phyloP scores from a whole-genome alignment of 2,329 filamentous ascomycete species.

The Tolypocladium inflatum region DNA sequence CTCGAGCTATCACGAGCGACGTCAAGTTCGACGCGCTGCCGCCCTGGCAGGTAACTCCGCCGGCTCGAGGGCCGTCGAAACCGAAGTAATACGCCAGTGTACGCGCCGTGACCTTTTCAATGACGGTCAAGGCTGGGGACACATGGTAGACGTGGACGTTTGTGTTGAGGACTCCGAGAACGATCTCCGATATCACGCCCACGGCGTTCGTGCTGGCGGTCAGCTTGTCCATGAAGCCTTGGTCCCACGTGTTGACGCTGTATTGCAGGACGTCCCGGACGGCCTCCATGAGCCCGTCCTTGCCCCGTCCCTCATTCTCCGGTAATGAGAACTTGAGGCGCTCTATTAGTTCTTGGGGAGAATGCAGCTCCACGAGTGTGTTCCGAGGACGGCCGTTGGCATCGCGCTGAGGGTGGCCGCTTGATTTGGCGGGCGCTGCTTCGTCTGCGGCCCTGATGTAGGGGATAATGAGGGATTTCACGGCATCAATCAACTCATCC shows the following conservation, averaged over 20 bases:
- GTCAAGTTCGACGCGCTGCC: conserved; percentile 77
- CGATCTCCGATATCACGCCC: conserved; percentile 76
- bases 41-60: conserved; percentile 70
- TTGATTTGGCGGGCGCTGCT: background rate
- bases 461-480: conserved; percentile 1
- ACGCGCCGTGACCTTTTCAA: conserved; percentile 74
- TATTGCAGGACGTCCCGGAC: conserved; percentile 66
- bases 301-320: conserved; percentile 48
- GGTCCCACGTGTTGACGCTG: conserved; percentile 96
- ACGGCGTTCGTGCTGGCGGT: conserved; percentile 83
- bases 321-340: conserved; percentile 26
- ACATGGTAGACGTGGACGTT: conserved; percentile 92
- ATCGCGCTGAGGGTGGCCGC: conserved; percentile 10
- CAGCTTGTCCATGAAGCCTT: conserved; percentile 91
- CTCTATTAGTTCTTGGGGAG: background rate
- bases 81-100: conserved; percentile 69
- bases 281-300: conserved; percentile 63
- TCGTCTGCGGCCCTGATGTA: conserved; percentile 1
- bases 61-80: conserved; percentile 56
- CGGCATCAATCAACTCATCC: conserved; percentile 1
- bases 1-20: conserved; percentile 77
- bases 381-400: conserved; percentile 19
- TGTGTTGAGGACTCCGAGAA: conserved; percentile 80
- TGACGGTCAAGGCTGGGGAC: conserved; percentile 73
- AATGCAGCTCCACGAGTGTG: conserved; percentile 11